A percentile compares a stretch with the other conserved stretches of the same genome.
Evolutionary conservation across 371 early-diverging fungal genomes (phyloP).

Genomic region (Nematocida displodere): DNA sequence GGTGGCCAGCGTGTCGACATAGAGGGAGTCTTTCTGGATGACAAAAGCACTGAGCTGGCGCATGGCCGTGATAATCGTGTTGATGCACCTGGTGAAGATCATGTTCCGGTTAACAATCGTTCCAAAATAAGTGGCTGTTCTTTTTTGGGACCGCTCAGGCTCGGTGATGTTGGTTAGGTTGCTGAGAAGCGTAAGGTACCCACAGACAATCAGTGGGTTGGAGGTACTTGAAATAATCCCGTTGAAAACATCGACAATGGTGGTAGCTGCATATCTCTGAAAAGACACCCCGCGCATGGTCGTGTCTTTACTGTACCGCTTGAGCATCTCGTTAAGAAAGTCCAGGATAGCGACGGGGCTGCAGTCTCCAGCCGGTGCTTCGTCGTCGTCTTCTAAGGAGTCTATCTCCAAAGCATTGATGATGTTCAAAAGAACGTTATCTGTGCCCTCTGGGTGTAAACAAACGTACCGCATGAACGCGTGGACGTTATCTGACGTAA

Average conservation of each 20-base stretch:
- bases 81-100: neutral
- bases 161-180: neutral
- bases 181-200: constrained; percentile 13
- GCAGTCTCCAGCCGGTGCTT: neutral
- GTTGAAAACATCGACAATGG: constrained; percentile 37
- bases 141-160: neutral
- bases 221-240: constrained; percentile 6
- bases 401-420: constrained; percentile 34
- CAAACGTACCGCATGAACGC: constrained; percentile 27
- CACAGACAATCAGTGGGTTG: constrained; percentile 26
- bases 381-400: constrained; percentile 23
- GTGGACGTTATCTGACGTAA: constrained; percentile 2
- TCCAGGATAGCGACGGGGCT: constrained; percentile 26
- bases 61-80: neutral
- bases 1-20: neutral
- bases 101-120: constrained; percentile 7
- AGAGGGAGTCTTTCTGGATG: constrained; percentile 5
- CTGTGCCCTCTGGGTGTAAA: neutral
- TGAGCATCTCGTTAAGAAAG: constrained; percentile 35
- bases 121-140: neutral
- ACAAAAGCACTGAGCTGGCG: neutral
- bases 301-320: neutral
- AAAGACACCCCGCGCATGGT: neutral
- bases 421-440: constrained; percentile 5
- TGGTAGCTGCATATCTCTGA: constrained; percentile 28